phyloP scores from a whole-genome alignment of 2,329 filamentous ascomycete species.

The Talaromyces piceae region DNA sequence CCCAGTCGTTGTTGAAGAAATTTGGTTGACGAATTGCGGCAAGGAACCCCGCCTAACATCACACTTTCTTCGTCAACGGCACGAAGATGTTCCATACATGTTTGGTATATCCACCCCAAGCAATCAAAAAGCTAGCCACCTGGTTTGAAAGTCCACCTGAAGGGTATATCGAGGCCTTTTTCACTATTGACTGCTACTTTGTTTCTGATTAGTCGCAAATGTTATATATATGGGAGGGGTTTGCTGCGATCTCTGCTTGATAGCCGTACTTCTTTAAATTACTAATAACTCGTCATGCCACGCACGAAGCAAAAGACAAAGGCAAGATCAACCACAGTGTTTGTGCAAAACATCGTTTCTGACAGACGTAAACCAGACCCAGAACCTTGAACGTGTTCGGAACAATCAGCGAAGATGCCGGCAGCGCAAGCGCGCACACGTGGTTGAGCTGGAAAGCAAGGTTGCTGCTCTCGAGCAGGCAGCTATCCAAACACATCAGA shows the following conservation, averaged over 20 bases:
- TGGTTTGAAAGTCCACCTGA: too few species aligned
- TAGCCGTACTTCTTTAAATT: too few species aligned
- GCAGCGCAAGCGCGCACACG: conserved; percentile 35
- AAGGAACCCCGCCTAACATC: background rate
- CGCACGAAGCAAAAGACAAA: background rate
- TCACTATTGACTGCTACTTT: too few species aligned
- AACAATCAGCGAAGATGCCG: conserved; percentile 48
- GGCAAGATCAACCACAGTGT: background rate
- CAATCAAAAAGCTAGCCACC: too few species aligned
- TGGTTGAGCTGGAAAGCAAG: conserved; percentile 31
- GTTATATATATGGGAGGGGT: too few species aligned
- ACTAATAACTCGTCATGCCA: background rate
- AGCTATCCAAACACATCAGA: background rate
- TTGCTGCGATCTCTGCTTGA: too few species aligned
- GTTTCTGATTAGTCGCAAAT: too few species aligned
- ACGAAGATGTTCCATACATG: too few species aligned
- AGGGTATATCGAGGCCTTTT: too few species aligned
- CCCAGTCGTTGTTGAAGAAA: background rate
- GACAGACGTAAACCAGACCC: conserved; percentile 16
- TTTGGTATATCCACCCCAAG: too few species aligned
- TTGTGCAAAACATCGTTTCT: background rate
- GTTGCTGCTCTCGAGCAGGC: conserved; percentile 1
- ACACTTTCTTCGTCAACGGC: conserved; percentile 19
- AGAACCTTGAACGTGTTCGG: conserved; percentile 38
- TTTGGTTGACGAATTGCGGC: conserved; percentile 9